phyloP scores from a whole-genome alignment of 2,329 filamentous ascomycete genomes.

The Teratosphaeria nubilosa region DNA sequence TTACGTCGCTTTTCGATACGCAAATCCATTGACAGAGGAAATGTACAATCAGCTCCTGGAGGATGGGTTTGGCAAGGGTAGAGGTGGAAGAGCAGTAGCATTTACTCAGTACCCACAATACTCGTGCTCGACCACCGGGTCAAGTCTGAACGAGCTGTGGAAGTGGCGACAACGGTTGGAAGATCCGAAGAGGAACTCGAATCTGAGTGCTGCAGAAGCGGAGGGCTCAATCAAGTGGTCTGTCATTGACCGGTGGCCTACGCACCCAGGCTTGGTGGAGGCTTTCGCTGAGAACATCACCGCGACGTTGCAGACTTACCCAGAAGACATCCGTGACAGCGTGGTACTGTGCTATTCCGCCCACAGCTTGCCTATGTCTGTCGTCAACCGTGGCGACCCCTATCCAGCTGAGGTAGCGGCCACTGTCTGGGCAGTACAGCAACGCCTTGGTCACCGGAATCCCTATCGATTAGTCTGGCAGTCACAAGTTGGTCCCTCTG shows the following conservation, averaged over 20 bases:
- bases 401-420: conserved; percentile 94
- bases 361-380: conserved; percentile 92
- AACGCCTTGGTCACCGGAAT: conserved; percentile 75
- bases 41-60: conserved; percentile 76
- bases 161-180: conserved; percentile 88
- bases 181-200: conserved; percentile 19
- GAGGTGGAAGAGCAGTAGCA: conserved; percentile 84
- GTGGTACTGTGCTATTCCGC: conserved; percentile 84
- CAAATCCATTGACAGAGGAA: conserved; percentile 83
- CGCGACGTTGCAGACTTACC: conserved; percentile 72
- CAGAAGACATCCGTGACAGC: conserved; percentile 64
- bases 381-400: conserved; percentile 90
- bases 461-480: conserved; percentile 95
- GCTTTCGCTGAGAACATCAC: conserved; percentile 91
- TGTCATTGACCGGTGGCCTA: conserved; percentile 95
- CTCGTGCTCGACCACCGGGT: conserved; percentile 93
- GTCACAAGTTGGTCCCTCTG: conserved; percentile 88
- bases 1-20: conserved; percentile 95
- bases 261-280: conserved; percentile 80
- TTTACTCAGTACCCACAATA: conserved; percentile 99
- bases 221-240: conserved; percentile 82
- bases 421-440: conserved; percentile 95
- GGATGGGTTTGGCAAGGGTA: conserved; percentile 84
- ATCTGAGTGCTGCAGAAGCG: conserved; percentile 41
- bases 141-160: conserved; percentile 93